phyloP scores from a whole-genome alignment of 1,284 basidiomycete species.

The Rhodotorula sp. region DNA sequence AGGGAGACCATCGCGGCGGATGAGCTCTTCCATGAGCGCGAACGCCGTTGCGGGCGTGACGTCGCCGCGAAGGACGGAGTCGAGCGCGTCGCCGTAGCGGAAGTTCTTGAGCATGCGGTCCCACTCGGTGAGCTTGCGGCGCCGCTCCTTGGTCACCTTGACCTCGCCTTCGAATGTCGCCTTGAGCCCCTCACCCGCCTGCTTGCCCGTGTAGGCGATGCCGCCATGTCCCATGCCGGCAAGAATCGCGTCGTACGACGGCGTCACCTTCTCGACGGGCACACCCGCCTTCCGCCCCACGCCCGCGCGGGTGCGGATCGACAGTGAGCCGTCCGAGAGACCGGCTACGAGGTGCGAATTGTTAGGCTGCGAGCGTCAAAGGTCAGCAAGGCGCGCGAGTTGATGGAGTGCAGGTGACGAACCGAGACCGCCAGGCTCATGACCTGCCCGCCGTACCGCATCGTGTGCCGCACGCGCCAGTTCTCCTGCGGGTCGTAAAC shows the following conservation, averaged over 20 bases:
- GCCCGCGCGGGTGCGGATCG: conserved; percentile 51
- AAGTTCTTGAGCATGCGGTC: conserved; percentile 88
- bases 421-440: conserved; percentile 89
- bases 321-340: conserved; percentile 94
- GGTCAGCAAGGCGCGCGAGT: neutral
- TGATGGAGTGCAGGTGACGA: conserved; percentile 47
- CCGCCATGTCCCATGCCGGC: conserved; percentile 40
- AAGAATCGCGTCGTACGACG: conserved; percentile 36
- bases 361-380: conserved; percentile 67
- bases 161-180: conserved; percentile 38
- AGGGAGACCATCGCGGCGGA: conserved; percentile 85
- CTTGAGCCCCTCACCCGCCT: conserved; percentile 40
- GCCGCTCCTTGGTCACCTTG: conserved; percentile 59
- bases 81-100: conserved; percentile 91
- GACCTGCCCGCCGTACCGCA: conserved; percentile 94
- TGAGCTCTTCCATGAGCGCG: conserved; percentile 88
- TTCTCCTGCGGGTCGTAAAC: conserved; percentile 88
- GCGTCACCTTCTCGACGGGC: conserved; percentile 31
- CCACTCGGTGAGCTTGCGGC: conserved; percentile 77
- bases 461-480: conserved; percentile 95
- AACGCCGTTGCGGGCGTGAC: conserved; percentile 83
- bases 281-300: conserved; percentile 32
- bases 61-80: conserved; percentile 77
- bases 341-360: conserved; percentile 94
- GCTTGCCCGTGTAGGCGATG: conserved; percentile 32